Base-by-base conservation (phyloP, 2,329 filamentous ascomycete genomes). In the Hypoxylon sp. region DNA sequence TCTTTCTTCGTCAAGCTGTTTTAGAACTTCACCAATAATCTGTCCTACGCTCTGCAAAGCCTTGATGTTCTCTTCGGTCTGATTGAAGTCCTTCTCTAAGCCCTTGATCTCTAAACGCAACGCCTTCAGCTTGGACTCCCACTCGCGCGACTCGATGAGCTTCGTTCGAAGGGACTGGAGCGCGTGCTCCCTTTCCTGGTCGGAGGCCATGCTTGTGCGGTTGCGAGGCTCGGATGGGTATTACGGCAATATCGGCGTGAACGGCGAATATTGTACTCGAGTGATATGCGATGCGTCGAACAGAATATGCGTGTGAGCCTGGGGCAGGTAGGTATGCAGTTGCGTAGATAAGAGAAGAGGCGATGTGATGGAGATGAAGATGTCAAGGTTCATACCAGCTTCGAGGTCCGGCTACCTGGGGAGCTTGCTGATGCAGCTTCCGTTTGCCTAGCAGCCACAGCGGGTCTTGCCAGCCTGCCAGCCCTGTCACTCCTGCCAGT, bases 61-160 rank as follows among this genome's bases (percentile, higher is more conserved):
- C 83, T 99, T 99, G 83, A 99, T 98, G 80, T 98, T 98, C 67
- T 99, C 96, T 75, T 99, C 95, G 50, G 95, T 98, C 67, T 94
- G 88, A 75, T 99, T 94, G 72, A 93, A 99, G 70, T 98, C 93
- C 73, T 90, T 92, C 75, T 97, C 92, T 52, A 98, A 79, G 58
- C 90, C 92, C 81, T 98, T 99, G 77, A 99, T 97, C 69, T 97
- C 95, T 78, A 97, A 81, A 63, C 95, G 91, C 70, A 99, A 81
- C 49, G 89, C 86, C 82, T 98, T 99, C 61, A 99, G 86, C 83
- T 98, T 99, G 48, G 94, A 89, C 78, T 99, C 96, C 92, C 92
- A 98, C 83, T 99, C 95, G 78, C 96, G 87, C 69, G 96, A 96
- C 78, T 99, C 94, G 72, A 97, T 84, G 70, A 94, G 84, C 80